phyloP scores from a whole-genome alignment of 805 yeast species.

The Zygosaccharomyces pseudorouxii region DNA sequence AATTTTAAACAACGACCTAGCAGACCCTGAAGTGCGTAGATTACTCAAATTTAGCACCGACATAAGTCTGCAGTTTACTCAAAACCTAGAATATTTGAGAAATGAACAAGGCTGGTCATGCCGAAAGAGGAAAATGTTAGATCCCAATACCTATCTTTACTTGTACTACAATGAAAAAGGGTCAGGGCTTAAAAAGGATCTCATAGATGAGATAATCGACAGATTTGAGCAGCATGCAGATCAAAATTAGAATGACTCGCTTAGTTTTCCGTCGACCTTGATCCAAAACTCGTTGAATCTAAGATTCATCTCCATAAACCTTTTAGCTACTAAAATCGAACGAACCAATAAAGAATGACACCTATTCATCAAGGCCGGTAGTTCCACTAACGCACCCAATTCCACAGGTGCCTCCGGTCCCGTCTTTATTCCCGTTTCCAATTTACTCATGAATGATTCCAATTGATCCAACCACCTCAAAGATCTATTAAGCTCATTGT shows the following conservation, averaged over 20 bases:
- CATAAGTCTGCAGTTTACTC: conserved; percentile 21
- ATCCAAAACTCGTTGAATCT: conserved; percentile 12
- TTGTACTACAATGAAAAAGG: conserved; percentile 15
- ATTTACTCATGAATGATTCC: neutral
- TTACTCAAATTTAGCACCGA: conserved; percentile 16
- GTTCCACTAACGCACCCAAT: neutral
- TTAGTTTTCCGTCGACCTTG: conserved; percentile 2
- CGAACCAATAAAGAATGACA: conserved; percentile 9
- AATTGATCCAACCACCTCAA: conserved; percentile 1
- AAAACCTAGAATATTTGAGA: conserved; percentile 14
- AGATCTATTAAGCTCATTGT: conserved; percentile 1
- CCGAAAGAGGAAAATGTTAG: conserved; percentile 21
- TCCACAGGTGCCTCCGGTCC: conserved; percentile 1
- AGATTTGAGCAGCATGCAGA: conserved; percentile 7
- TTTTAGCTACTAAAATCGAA: conserved; percentile 8
- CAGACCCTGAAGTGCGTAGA: conserved; percentile 14
- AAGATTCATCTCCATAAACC: conserved; percentile 11
- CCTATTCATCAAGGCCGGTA: conserved; percentile 4
- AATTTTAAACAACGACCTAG: conserved; percentile 11
- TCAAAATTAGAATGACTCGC: neutral
- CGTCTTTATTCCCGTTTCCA: neutral
- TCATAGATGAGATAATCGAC: conserved; percentile 9
- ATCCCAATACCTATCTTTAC: conserved; percentile 21
- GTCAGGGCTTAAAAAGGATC: conserved; percentile 6
- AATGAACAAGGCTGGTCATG: conserved; percentile 17